Conservation (phyloP, 768 basidiomycete genomes). For the Clavaria fumosa region DNA sequence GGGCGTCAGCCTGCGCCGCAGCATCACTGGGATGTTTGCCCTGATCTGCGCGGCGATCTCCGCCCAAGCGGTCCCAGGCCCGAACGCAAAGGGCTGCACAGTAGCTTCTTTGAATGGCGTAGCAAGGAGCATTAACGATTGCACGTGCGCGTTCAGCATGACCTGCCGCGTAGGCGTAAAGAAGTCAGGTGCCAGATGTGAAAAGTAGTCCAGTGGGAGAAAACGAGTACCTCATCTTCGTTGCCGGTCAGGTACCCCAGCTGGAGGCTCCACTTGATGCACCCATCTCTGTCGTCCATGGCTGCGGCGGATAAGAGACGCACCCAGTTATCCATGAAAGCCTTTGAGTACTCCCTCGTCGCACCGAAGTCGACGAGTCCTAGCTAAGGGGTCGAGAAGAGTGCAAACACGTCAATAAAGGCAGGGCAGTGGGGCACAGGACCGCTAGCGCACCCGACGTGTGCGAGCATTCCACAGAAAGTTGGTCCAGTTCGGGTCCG, state of each 20-base stretch:
- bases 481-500: constrained; percentile 97
- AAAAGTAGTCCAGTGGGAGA: neutral
- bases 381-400: too few species aligned
- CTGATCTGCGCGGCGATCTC: constrained; percentile 67
- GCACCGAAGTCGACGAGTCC: constrained; percentile 96
- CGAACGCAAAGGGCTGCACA: constrained; percentile 68
- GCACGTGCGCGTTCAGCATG: constrained; percentile 80
- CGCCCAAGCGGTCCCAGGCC: constrained; percentile 44
- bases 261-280: constrained; percentile 57
- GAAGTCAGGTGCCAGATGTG: neutral
- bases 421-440: too few species aligned
- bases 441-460: constrained; percentile 37
- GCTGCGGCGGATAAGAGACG: constrained; percentile 72
- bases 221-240: constrained; percentile 60
- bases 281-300: constrained; percentile 45
- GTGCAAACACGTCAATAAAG: neutral
- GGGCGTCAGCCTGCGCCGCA: constrained; percentile 75
- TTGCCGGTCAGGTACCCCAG: constrained; percentile 84
- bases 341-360: constrained; percentile 67
- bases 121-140: constrained; percentile 72
- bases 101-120: constrained; percentile 62
- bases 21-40: constrained; percentile 76
- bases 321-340: constrained; percentile 84
- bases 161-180: constrained; percentile 24
- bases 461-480: constrained; percentile 74